Percentiles rank a stretch among this genome's conserved stretches.
These are phyloP conservation scores for Didymella arachidicola DNA, from an alignment of 2,329 filamentous ascomycete genomes.

Conservation along the genomic window DNA sequence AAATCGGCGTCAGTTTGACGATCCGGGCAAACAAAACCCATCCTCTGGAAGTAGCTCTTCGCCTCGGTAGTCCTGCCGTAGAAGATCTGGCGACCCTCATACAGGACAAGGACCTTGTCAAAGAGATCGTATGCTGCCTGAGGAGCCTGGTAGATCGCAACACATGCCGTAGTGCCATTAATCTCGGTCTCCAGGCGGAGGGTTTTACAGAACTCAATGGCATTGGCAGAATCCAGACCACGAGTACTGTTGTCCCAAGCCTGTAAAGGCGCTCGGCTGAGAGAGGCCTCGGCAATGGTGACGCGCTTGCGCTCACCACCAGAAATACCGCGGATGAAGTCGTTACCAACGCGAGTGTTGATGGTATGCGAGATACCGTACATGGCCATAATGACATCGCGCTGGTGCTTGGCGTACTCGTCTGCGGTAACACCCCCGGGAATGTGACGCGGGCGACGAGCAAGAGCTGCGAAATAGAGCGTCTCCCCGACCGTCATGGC, in stretches of 20 bases:
- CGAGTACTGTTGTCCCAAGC: constrained; percentile 83
- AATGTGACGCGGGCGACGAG: constrained; percentile 69
- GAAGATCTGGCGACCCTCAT: constrained; percentile 74
- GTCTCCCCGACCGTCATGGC: constrained; percentile 80
- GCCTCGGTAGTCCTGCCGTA: constrained; percentile 71
- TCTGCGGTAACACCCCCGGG: constrained; percentile 65
- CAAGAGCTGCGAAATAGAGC: constrained; percentile 76
- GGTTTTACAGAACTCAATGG: constrained; percentile 77
- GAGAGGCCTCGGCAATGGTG: constrained; percentile 78
- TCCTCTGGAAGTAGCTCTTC: constrained; percentile 71
- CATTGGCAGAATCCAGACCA: constrained; percentile 77
- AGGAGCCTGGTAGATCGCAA: constrained; percentile 78
- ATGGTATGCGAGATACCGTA: constrained; percentile 77
- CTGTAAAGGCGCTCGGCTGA: constrained; percentile 69
- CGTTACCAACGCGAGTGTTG: constrained; percentile 77
- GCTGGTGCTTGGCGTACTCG: constrained; percentile 67
- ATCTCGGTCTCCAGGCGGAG: constrained; percentile 73
- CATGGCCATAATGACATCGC: constrained; percentile 71
- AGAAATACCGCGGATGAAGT: constrained; percentile 76
- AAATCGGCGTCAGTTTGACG: constrained; percentile 80
- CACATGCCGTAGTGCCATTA: constrained; percentile 69
- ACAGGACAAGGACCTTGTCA: constrained; percentile 73
- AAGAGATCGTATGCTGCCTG: constrained; percentile 74
- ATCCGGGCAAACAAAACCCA: constrained; percentile 76
- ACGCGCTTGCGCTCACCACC: constrained; percentile 83